Conservation (phyloP, 2,329 filamentous ascomycete genomes). For the Claviceps sp. region DNA sequence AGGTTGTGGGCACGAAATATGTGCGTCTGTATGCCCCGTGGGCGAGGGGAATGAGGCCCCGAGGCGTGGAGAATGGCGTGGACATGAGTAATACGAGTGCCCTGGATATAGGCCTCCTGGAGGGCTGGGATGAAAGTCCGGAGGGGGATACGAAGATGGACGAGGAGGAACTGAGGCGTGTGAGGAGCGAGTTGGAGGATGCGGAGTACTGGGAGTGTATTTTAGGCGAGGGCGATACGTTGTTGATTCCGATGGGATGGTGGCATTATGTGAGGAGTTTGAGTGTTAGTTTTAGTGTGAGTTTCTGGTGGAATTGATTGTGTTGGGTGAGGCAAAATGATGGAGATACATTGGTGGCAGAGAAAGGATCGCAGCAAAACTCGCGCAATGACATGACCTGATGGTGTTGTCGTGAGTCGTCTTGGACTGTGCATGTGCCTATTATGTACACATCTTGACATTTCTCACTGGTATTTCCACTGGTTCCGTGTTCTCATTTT, state of each 20-base stretch:
- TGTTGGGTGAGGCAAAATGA: too few species aligned
- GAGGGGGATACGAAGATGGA: neutral
- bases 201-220: conserved; percentile 64
- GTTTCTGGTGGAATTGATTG: conserved; percentile 77
- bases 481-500: too few species aligned
- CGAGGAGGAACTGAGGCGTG: conserved; percentile 16
- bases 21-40: conserved; percentile 70
- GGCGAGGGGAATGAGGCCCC: conserved; percentile 47
- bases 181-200: conserved; percentile 36
- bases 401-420: too few species aligned
- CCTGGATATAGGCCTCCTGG: conserved; percentile 60
- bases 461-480: too few species aligned
- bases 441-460: too few species aligned
- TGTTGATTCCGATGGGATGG: conserved; percentile 91
- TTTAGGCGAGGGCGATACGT: conserved; percentile 64
- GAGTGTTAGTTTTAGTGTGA: conserved; percentile 82
- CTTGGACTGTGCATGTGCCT: too few species aligned
- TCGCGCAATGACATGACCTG: too few species aligned
- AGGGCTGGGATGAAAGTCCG: conserved; percentile 40
- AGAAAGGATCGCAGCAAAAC: too few species aligned
- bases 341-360: too few species aligned
- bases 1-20: conserved; percentile 85
- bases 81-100: conserved; percentile 87
- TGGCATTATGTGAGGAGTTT: conserved; percentile 93
- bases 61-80: conserved; percentile 53